Evolutionary conservation across 768 basidiomycete species (phyloP), one percentile per base, ranked within the genome.

Genomic region (Amylocystis lapponica): DNA sequence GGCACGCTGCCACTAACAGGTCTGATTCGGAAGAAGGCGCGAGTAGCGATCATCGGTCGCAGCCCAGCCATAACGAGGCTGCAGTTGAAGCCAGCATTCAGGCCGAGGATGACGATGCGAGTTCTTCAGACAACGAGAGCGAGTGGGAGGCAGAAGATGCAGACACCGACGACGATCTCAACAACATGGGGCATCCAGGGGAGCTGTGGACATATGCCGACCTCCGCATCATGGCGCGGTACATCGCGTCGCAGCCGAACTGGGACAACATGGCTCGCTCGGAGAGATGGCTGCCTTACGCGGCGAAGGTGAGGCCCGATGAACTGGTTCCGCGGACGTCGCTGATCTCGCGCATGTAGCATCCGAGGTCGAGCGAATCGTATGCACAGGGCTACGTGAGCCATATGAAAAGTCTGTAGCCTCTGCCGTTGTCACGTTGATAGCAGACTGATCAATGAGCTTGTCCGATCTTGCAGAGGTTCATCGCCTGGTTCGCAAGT

Each of bases 311-410:
- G 53, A 50, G 65, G 59, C n/a, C n/a, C 35, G 35, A 21, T 20
- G 8, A 5, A 29, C 27, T 22, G 23, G 7, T 9, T 39, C 6
- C 4, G 23, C 4, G 7, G 16, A 13, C 16, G 20, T 19, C 41
- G 25, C 23, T 29, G 20, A 27, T n/a, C n/a, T 20, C 20, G 22
- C 19, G 11, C 21, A 26, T 17, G 19, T 34, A 84, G 82, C 68
- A 74, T 54, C 67, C 73, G 53, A 67, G 83, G 22, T 66, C 76
- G 22, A 56, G 58, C 4, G 80, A 76, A 52, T 69, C 78, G 6
- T 84, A 81, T 81, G 69, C 65, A 13, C 78, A 81, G 54, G 76
- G 73, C 50, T 81, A 76, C 53, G 68, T 79, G 26, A 66, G 64
- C 45, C 63, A 78, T 48, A 73, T 79, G 58, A 37, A 57, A 43